Conservation (phyloP, 306 rosid genomes). For the Notholithocarpus densiflorus region DNA sequence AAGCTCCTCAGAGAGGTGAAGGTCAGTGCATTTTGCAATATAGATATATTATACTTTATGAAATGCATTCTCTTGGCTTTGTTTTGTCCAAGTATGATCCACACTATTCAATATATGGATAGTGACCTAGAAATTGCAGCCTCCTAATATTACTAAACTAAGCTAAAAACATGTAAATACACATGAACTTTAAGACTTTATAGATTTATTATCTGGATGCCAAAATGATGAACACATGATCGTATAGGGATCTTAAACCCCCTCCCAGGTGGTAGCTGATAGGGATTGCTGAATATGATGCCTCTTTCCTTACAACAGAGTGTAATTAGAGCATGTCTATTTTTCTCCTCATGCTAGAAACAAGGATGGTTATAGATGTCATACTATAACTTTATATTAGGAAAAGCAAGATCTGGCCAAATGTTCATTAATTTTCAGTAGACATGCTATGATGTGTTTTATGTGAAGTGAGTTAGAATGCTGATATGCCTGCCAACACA, state of each 20-base stretch:
- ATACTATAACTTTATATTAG: background rate
- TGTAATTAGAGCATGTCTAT: background rate
- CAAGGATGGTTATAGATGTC: background rate
- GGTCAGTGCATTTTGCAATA: slow-evolving; percentile 23
- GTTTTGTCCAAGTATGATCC: background rate
- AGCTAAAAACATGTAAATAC: background rate
- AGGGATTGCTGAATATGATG: background rate
- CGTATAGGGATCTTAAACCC: background rate
- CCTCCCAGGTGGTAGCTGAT: background rate
- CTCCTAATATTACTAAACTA: background rate
- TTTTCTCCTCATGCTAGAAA: background rate
- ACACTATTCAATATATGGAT: background rate
- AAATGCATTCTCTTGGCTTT: background rate
- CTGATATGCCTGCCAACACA: background rate
- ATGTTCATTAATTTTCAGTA: background rate
- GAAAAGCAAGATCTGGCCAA: background rate
- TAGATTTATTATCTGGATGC: background rate
- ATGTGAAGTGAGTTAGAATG: background rate
- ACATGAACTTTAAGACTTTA: background rate
- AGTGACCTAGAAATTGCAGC: background rate
- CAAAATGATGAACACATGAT: background rate
- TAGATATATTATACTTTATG: background rate
- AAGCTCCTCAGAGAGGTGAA: slow-evolving; percentile 56
- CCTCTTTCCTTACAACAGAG: background rate
- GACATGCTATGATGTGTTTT: background rate